These are phyloP conservation scores for Tricladium varicosporioides DNA, from an alignment of 2,329 filamentous ascomycete species.

Conservation along the genomic window DNA sequence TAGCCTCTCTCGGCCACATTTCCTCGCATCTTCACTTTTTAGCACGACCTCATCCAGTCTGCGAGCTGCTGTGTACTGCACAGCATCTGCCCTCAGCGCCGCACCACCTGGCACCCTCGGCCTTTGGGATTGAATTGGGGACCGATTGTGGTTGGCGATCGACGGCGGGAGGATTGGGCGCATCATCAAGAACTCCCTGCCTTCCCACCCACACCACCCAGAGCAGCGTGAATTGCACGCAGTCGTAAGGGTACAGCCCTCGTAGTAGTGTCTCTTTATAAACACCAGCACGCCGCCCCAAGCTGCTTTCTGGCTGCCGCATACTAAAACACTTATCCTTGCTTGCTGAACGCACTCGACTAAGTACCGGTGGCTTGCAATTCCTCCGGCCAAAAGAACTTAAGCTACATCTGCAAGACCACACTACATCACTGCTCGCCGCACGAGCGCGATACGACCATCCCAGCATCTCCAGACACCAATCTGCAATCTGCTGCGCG, in stretches of 20 bases:
- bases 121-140: no score
- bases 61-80: not conserved
- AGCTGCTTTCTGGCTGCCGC: conserved; percentile 12
- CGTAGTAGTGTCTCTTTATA: not conserved
- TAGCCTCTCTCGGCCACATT: conserved; percentile 23
- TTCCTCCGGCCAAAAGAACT: not conserved
- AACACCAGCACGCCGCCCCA: not conserved
- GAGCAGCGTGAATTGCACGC: no score
- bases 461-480: conserved; percentile 8
- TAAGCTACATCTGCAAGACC: not conserved
- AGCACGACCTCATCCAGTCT: not conserved
- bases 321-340: conserved; percentile 22
- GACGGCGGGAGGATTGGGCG: no score
- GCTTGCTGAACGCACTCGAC: conserved; percentile 7
- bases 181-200: no score
- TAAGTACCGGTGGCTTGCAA: conserved; percentile 7
- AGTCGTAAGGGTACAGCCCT: no score
- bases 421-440: conserved; percentile 7
- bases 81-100: not conserved
- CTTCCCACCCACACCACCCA: no score
- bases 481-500: not conserved
- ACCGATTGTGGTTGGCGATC: no score
- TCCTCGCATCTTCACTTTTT: not conserved
- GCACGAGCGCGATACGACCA: conserved; percentile 12
- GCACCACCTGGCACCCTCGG: no score